These are phyloP conservation scores for Phytophthora quininea DNA, from an alignment of 352 stramenopile genomes.

Conservation along the genomic window DNA sequence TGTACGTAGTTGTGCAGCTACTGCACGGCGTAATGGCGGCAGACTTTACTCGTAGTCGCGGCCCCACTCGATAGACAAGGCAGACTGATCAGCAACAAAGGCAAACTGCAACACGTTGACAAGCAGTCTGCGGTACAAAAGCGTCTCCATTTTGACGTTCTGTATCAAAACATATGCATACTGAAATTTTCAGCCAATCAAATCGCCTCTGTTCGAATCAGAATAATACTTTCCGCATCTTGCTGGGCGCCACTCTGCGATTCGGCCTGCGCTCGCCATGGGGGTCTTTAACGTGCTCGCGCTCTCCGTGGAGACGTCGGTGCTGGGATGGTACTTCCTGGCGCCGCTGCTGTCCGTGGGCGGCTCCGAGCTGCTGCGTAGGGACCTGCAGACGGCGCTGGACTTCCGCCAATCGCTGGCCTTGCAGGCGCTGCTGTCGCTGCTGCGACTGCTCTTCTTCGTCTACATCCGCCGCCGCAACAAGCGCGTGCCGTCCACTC, in stretches of 20 bases:
- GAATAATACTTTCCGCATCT: neutral
- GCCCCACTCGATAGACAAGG: neutral
- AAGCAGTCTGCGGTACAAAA: neutral
- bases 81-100: neutral
- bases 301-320: conserved; percentile 56
- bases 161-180: neutral
- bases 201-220: neutral
- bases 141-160: neutral
- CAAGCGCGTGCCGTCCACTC: conserved; percentile 75
- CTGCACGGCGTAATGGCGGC: conserved; percentile 12
- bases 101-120: neutral
- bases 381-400: conserved; percentile 44
- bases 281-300: conserved; percentile 71
- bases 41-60: neutral
- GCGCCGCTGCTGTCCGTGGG: conserved; percentile 41
- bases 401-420: conserved; percentile 76
- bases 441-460: conserved; percentile 65
- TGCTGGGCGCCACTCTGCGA: conserved; percentile 10
- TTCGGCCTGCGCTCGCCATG: conserved; percentile 37
- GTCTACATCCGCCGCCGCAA: conserved; percentile 70
- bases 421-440: conserved; percentile 52
- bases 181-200: conserved; percentile 20
- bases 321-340: conserved; percentile 65
- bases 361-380: conserved; percentile 33
- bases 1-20: conserved; percentile 6